These are phyloP conservation scores for Xylariaceae sp. DNA, from an alignment of 2,329 filamentous ascomycete genomes.

Conservation along the genomic window DNA sequence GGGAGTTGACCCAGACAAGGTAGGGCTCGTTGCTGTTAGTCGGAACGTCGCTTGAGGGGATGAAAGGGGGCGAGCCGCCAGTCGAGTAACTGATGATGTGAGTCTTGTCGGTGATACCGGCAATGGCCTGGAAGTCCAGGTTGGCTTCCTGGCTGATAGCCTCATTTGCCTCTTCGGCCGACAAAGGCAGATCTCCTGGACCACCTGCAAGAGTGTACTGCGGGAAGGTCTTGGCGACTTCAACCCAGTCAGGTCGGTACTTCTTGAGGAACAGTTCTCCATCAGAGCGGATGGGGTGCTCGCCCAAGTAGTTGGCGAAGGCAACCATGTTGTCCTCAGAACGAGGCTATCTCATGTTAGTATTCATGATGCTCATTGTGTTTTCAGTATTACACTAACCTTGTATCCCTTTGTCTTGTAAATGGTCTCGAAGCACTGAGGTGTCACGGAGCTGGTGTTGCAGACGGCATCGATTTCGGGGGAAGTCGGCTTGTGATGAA, in stretches of 20 bases:
- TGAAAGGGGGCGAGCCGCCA: conserved; percentile 32
- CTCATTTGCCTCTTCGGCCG: conserved; percentile 23
- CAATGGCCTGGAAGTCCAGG: conserved; percentile 31
- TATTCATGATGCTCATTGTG: background rate
- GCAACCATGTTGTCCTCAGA: conserved; percentile 39
- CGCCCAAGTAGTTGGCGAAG: conserved; percentile 43
- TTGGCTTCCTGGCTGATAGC: conserved; percentile 29
- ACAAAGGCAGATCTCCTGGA: conserved; percentile 28
- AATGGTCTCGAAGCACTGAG: conserved; percentile 48
- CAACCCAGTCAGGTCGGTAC: conserved; percentile 34
- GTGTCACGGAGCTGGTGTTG: conserved; percentile 47
- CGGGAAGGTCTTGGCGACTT: conserved; percentile 32
- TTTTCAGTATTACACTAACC: background rate
- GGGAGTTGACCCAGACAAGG: conserved; percentile 47
- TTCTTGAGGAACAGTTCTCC: conserved; percentile 34
- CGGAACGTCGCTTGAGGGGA: conserved; percentile 23
- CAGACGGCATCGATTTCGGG: conserved; percentile 34
- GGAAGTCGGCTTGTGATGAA: conserved; percentile 27
- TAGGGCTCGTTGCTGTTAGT: conserved; percentile 50
- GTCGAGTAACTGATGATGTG: conserved; percentile 32
- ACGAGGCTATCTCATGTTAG: conserved; percentile 29
- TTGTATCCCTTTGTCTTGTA: conserved; percentile 51
- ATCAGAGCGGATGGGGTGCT: conserved; percentile 44
- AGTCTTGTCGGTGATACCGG: conserved; percentile 30
- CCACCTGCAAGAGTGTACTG: conserved; percentile 34